Base-by-base conservation (phyloP, 805 yeast species). In the Hanseniaspora taiwanica region DNA sequence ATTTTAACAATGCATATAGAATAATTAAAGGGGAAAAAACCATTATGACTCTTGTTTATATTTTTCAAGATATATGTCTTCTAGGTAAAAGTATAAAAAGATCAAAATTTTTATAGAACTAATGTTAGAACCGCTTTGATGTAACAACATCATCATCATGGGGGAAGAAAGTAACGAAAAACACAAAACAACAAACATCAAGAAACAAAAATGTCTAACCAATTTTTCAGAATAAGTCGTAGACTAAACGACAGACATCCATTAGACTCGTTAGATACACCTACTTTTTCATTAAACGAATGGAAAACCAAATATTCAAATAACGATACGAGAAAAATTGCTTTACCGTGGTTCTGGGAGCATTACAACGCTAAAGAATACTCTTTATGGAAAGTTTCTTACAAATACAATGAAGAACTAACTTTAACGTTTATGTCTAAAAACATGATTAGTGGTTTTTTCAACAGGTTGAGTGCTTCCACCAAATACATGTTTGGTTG, bases 281-380 rank as follows among this genome's bases (percentile, higher is more conserved):
- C 82, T 45, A 50, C 78, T 47, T 68, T 78, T 55, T 34, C 41
- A 21, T 56, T 87, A 50, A 95, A 86, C 59, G 89, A 82, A 65
- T 85, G 94, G 89, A 87, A 87, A 78, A 80, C 94, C 70, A 66
- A 67, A 50, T 87, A 87, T 81, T 85, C 95, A 49, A 87, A 87
- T 76, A 86, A 84, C 70, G 96, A 87, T 59, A 87, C 96, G 63
- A 82, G 95, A 69, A 79, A 75, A 62, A 75, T 65, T 53, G 94
- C 96, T 53, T 71, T 87, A 53, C 96, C 96, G 61, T 87, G 86
- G 85, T 87, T 87, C 87, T 87, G 94, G 94, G 81, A 80, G 63
- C 77, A 81, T 71, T 86, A 72, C 72, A 78, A 86, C 70, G 76
- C 89, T 49, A 70, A 76, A 49, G 96, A 87, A 67, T 87, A 86